Conservation (phyloP, 495 filamentous ascomycete species). For the Annulohypoxylon maeteangense region DNA sequence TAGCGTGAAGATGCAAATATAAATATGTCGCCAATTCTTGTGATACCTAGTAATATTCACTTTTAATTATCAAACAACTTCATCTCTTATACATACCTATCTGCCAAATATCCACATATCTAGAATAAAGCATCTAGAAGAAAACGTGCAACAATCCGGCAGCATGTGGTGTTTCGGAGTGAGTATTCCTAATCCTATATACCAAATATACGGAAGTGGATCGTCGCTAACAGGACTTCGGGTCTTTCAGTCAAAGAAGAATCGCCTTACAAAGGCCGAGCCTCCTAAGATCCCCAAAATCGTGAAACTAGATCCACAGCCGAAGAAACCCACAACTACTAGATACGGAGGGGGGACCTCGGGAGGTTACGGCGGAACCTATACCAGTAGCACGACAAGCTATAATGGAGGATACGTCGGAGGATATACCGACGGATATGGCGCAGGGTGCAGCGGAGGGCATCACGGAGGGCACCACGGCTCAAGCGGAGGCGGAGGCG, state of each 20-base stretch:
- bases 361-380: not conserved
- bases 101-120: not conserved
- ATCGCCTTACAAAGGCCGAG: not conserved
- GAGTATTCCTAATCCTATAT: not conserved
- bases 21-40: slow-evolving; percentile 1
- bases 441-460: not conserved
- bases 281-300: not conserved
- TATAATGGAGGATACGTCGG: not conserved
- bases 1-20: not conserved
- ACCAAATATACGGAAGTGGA: not conserved
- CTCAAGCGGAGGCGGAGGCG: slow-evolving; percentile 1
- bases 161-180: slow-evolving; percentile 7
- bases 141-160: not conserved
- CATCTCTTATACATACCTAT: not conserved
- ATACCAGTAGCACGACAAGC: not conserved
- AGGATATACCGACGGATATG: not conserved
- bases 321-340: not conserved
- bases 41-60: not conserved
- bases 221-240: not conserved
- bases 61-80: not conserved
- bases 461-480: not conserved
- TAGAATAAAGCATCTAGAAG: not conserved
- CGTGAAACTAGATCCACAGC: not conserved
- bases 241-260: not conserved
- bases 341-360: not conserved